Evolutionary conservation across 495 filamentous ascomycete genomes (phyloP), one percentile per base, ranked within the genome.

Genomic region (Bacidia gigantensis): DNA sequence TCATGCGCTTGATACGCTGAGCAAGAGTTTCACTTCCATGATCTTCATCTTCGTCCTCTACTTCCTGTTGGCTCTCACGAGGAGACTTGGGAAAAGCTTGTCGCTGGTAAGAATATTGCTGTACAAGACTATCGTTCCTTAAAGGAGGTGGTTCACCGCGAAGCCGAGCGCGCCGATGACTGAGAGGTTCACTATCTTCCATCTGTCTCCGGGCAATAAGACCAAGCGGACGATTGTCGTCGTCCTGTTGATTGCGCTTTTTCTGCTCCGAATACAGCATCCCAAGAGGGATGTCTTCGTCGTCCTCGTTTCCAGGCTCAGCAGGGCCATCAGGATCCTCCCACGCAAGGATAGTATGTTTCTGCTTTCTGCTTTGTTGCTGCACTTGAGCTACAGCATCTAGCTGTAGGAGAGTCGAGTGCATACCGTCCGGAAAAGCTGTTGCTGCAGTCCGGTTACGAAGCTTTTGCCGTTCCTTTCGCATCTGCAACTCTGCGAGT

Each of bases 111-210:
- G 55, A 65, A 9, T 69, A 64, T 3, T 68, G 65, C 45, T 67
- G 64, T 10, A 67, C 60, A 1, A 64, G 61, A 44, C 58, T 66
- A 24, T 52, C 48, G n/a, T 55, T 57, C 38, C 54, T 46, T 2
- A 38, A 48, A 35, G 49, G 52, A 0, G 64, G 60, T 0, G 64
- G 59, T 45, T 72, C 70, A 47, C 84, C 89, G 50, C 79, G 75
- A 14, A 98, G 72, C 56, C 92, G 72, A 25, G 85, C 84, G 32
- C 88, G 79, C 9, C 92, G 82, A 17, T 72, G 71, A 57, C 86
- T 89, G 40, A 98, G 68, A 3, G 92, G 89, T 59, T 98, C 92
- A 46, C 84, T 87, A 57, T 97, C 92, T 64, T 98, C 92, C 56
- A 90, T 67, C 49, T 94, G 79, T 9, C 84, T 78, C 59, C 77